Evolutionary conservation across 1,284 basidiomycete species (phyloP).

Genomic region (Taiwanofungus camphoratus): DNA sequence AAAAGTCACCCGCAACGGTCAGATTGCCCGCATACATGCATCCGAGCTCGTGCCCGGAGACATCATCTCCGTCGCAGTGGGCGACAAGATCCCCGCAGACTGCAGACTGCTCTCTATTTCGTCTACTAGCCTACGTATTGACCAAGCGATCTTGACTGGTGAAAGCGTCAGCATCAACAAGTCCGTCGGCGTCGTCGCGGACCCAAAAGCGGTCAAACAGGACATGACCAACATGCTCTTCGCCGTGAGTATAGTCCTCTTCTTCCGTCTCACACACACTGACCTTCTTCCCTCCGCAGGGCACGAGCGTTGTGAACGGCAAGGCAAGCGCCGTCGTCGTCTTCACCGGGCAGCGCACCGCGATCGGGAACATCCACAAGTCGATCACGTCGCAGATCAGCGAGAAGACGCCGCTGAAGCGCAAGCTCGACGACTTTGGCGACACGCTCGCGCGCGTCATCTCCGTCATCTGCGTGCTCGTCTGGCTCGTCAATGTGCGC

Average conservation of each 20-base stretch:
- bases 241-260: conserved; percentile 49
- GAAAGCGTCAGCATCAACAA: conserved; percentile 89
- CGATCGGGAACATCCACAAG: conserved; percentile 93
- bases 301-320: conserved; percentile 92
- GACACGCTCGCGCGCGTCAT: conserved; percentile 96
- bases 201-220: conserved; percentile 83
- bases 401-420: conserved; percentile 93
- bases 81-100: conserved; percentile 93
- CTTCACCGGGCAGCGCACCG: conserved; percentile 80
- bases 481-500: conserved; percentile 92
- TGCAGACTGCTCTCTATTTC: conserved; percentile 84
- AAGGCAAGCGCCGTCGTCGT: conserved; percentile 81
- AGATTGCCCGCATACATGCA: conserved; percentile 72
- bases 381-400: conserved; percentile 85
- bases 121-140: conserved; percentile 87
- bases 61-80: conserved; percentile 83
- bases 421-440: conserved; percentile 94
- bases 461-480: conserved; percentile 89
- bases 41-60: conserved; percentile 91
- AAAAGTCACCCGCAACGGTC: conserved; percentile 77
- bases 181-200: conserved; percentile 57
- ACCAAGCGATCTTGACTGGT: conserved; percentile 93
- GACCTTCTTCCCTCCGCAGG: conserved; percentile 39
- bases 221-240: conserved; percentile 96
- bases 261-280: neutral